A percentile compares a stretch with the other conserved stretches of the same genome.
phyloP scores from a whole-genome alignment of 148 eudicot genomes.

The Oxyria digyna region DNA sequence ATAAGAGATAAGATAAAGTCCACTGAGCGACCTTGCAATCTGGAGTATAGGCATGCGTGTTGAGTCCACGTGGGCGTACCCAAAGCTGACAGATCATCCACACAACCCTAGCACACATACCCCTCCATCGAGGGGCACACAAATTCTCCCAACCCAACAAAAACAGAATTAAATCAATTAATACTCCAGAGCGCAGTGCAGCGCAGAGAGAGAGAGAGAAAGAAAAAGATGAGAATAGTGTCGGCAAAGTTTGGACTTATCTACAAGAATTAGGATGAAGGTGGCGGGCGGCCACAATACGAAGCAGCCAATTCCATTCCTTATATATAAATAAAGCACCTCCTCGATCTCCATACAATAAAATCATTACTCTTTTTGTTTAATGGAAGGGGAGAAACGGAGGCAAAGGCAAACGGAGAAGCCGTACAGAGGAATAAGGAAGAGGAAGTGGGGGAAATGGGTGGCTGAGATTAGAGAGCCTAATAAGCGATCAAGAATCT shows the following conservation, averaged over 20 bases:
- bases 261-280: neutral
- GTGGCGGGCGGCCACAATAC: constrained; percentile 5
- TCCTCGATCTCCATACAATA: too few species aligned
- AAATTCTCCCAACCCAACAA: neutral
- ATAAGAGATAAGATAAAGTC: too few species aligned
- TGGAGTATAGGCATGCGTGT: too few species aligned
- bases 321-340: neutral
- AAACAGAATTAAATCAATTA: neutral
- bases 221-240: neutral
- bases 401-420: constrained; percentile 19
- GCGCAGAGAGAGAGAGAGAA: neutral
- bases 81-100: neutral
- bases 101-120: neutral
- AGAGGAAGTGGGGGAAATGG: constrained; percentile 99
- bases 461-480: constrained; percentile 94
- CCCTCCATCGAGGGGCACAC: neutral
- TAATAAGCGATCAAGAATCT: constrained; percentile 72
- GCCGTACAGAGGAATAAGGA: constrained; percentile 79
- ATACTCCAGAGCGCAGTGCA: too few species aligned
- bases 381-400: neutral
- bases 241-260: constrained; percentile 4
- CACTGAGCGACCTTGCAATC: too few species aligned
- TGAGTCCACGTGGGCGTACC: neutral
- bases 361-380: too few species aligned
- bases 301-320: too few species aligned